Evolutionary conservation across 345 rosid genomes (phyloP).

Genomic region (Bruguiera sexangula): DNA sequence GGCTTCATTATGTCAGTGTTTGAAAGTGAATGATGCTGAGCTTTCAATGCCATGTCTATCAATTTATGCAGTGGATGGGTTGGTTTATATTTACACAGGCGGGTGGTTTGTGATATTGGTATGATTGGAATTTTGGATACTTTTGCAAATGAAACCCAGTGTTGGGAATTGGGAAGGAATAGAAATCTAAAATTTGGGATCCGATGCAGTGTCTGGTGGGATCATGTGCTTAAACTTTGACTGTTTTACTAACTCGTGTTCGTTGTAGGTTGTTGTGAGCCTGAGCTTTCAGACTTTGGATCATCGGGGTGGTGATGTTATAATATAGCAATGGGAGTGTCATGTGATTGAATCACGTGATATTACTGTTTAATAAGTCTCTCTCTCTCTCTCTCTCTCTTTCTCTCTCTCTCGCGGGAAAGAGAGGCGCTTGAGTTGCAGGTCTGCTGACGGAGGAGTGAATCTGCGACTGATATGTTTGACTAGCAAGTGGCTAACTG

Average conservation of each 20-base stretch:
- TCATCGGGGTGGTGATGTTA: no score
- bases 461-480: no score
- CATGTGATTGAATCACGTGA: constrained; percentile 55
- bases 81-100: neutral
- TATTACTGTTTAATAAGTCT: neutral
- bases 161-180: neutral
- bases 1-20: constrained; percentile 34
- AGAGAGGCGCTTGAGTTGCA: constrained; percentile 5
- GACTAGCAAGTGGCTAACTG: no score
- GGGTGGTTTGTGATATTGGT: neutral
- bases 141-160: no score
- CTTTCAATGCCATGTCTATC: constrained; percentile 3
- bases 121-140: neutral
- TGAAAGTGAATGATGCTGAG: neutral
- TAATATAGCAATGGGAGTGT: neutral
- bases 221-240: constrained; percentile 43
- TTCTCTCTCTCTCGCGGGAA: no score
- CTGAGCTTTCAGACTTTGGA: no score
- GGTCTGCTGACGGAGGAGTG: neutral
- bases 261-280: constrained; percentile 8
- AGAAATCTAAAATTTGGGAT: constrained; percentile 26
- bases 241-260: constrained; percentile 31
- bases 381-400: no score
- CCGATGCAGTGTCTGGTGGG: constrained; percentile 35
- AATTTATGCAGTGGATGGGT: neutral